Conservation (phyloP, 2,329 filamentous ascomycete species). For the Arthrobotrys iridis region DNA sequence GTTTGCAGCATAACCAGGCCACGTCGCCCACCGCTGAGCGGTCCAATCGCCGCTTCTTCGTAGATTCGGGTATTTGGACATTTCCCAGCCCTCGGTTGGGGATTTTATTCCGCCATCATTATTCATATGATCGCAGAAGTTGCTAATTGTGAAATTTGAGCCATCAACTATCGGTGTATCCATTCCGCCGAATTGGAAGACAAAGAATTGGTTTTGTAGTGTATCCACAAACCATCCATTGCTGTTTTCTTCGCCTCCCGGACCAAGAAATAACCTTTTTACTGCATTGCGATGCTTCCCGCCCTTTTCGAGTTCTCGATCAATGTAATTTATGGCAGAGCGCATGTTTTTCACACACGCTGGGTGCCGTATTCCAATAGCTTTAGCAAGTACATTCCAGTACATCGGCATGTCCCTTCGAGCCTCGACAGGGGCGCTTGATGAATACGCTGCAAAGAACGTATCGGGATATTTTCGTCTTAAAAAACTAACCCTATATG, state of each 20-base stretch:
- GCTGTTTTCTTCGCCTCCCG: conserved; percentile 63
- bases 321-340: conserved; percentile 64
- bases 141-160: conserved; percentile 58
- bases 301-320: conserved; percentile 62
- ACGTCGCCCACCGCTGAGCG: conserved; percentile 46
- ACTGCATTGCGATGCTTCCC: conserved; percentile 60
- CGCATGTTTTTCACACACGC: conserved; percentile 64
- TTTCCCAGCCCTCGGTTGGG: conserved; percentile 23
- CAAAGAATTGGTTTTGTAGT: conserved; percentile 54
- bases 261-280: conserved; percentile 66
- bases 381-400: conserved; percentile 65
- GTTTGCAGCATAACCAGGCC: neutral
- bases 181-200: conserved; percentile 64
- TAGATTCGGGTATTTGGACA: neutral
- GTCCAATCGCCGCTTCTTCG: conserved; percentile 27
- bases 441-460: conserved; percentile 62
- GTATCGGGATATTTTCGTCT: conserved; percentile 60
- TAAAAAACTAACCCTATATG: conserved; percentile 8
- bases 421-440: conserved; percentile 64
- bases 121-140: conserved; percentile 65
- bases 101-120: conserved; percentile 27
- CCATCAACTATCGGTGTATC: conserved; percentile 57
- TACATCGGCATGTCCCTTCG: conserved; percentile 66
- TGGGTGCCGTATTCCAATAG: conserved; percentile 62
- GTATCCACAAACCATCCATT: conserved; percentile 64